phyloP scores from a whole-genome alignment of 139 green algal genomes.

The Medakamo hakoo region DNA sequence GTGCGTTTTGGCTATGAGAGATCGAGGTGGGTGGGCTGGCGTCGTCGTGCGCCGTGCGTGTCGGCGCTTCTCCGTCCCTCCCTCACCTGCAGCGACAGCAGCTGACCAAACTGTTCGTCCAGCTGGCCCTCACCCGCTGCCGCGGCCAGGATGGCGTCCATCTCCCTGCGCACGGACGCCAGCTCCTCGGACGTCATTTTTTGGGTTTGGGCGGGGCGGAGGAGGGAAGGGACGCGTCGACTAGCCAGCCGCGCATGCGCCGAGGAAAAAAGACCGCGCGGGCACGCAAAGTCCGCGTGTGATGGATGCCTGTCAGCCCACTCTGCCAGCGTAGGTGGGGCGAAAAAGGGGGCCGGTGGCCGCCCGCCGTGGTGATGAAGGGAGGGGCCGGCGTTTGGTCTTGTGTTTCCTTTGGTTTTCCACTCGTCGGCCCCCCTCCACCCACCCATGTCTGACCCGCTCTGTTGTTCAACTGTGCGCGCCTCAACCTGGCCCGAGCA shows the following conservation, averaged over 20 bases:
- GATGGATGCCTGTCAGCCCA: too few relatives aligned
- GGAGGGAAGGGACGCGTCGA: background rate
- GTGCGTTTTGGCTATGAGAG: background rate
- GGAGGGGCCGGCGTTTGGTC: too few relatives aligned
- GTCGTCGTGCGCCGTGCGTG: background rate
- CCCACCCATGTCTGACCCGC: background rate
- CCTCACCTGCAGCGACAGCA: conserved; percentile 37
- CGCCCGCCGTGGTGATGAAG: too few relatives aligned
- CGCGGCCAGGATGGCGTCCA: conserved; percentile 7
- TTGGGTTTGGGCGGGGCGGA: too few relatives aligned
- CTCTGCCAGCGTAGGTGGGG: too few relatives aligned
- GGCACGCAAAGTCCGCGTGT: too few relatives aligned
- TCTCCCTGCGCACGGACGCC: conserved; percentile 3
- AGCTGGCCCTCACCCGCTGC: conserved; percentile 26
- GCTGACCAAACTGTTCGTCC: conserved; percentile 69
- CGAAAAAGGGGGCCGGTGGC: too few relatives aligned
- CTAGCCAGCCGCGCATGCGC: too few relatives aligned
- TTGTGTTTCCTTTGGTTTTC: too few relatives aligned
- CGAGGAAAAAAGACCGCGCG: too few relatives aligned
- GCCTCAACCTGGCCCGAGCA: background rate
- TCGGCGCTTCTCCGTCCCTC: background rate
- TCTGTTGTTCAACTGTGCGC: background rate
- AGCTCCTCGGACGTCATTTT: too few relatives aligned
- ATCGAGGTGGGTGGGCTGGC: background rate
- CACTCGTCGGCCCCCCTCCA: too few relatives aligned